Evolutionary conservation across 306 rosid genomes (phyloP).

Genomic region (Prunus mira): DNA sequence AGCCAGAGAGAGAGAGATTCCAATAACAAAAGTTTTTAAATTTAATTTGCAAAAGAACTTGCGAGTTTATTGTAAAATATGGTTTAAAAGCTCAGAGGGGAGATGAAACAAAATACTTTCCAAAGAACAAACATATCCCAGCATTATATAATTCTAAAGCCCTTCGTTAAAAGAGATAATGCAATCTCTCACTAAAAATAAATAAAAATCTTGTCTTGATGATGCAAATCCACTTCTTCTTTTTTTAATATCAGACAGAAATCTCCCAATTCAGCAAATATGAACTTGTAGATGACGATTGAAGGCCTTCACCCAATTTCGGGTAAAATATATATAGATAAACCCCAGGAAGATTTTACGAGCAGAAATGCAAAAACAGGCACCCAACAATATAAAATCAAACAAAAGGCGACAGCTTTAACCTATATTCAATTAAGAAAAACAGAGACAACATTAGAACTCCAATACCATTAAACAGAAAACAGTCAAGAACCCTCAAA

Average conservation of each 20-base stretch:
- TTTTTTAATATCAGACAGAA: no score
- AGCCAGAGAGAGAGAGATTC: neutral
- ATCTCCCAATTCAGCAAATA: neutral
- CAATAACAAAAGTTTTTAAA: neutral
- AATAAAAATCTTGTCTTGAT: neutral
- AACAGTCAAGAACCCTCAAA: neutral
- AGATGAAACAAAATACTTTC: neutral
- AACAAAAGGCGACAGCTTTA: neutral
- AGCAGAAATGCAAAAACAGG: neutral
- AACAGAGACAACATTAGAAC: neutral
- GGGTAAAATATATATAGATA: neutral
- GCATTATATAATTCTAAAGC: neutral
- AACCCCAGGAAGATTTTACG: conserved; percentile 1
- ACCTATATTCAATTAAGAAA: neutral
- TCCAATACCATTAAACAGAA: conserved; percentile 2
- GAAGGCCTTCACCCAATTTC: neutral
- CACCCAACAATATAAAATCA: neutral
- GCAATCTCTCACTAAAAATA: neutral
- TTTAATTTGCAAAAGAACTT: neutral
- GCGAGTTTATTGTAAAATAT: no score
- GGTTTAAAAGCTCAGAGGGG: neutral
- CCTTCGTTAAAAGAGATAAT: neutral
- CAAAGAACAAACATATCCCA: neutral
- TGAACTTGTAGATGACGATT: neutral
- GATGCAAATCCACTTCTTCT: neutral